phyloP scores from a whole-genome alignment of 371 early-diverging fungal species.

The Spraguea lophii region DNA sequence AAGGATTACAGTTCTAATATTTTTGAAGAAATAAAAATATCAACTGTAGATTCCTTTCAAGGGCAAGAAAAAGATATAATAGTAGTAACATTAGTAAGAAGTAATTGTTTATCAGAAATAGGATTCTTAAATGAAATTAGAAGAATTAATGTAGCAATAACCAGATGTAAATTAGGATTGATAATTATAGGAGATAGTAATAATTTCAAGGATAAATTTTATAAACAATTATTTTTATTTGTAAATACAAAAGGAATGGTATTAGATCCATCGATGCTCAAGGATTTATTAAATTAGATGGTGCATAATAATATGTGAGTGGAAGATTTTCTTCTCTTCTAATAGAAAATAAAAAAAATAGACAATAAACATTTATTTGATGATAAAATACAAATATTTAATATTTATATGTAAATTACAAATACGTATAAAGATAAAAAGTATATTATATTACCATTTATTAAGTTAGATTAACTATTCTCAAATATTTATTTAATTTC shows the following conservation, averaged over 20 bases:
- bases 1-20: slow-evolving; percentile 50
- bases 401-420: too few relatives aligned
- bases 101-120: slow-evolving; percentile 51
- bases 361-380: too few relatives aligned
- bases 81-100: slow-evolving; percentile 67
- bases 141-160: slow-evolving; percentile 77
- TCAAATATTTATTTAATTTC: too few relatives aligned
- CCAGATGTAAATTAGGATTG: slow-evolving; percentile 64
- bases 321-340: too few relatives aligned
- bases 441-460: too few relatives aligned
- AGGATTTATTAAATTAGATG: slow-evolving; percentile 1
- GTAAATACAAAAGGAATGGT: neutral
- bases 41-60: slow-evolving; percentile 91
- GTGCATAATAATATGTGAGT: too few relatives aligned
- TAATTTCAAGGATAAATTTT: slow-evolving; percentile 3
- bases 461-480: too few relatives aligned
- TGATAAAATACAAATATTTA: too few relatives aligned
- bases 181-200: slow-evolving; percentile 61
- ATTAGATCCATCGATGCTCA: slow-evolving; percentile 2
- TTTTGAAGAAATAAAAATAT: slow-evolving; percentile 60
- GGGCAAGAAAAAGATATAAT: slow-evolving; percentile 78
- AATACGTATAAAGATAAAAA: too few relatives aligned
- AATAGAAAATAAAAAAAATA: too few relatives aligned
- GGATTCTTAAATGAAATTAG: slow-evolving; percentile 72
- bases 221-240: slow-evolving; percentile 3